Conservation (phyloP, 768 basidiomycete genomes). For the Boletales sp. region DNA sequence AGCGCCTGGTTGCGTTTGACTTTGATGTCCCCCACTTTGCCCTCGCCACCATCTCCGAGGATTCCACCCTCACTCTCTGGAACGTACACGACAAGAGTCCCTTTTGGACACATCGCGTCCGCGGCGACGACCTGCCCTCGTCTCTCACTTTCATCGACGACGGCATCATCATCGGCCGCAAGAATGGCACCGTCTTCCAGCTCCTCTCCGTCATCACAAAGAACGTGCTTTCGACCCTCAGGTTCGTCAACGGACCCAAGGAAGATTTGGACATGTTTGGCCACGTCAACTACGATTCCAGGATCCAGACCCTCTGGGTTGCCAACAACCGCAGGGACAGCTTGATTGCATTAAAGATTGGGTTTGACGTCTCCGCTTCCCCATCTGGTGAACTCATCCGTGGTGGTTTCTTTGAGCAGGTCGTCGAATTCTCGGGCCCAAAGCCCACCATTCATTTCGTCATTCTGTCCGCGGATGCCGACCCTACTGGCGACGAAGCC, state of each 20-base stretch:
- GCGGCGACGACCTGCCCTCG: conserved; percentile 77
- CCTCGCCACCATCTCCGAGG: conserved; percentile 77
- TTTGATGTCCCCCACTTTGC: conserved; percentile 77
- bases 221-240: conserved; percentile 71
- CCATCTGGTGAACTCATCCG: conserved; percentile 59
- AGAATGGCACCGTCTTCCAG: conserved; percentile 82
- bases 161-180: conserved; percentile 81
- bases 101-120: conserved; percentile 72
- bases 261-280: conserved; percentile 88
- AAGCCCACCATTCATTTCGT: conserved; percentile 89
- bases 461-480: conserved; percentile 80
- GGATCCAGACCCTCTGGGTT: conserved; percentile 85
- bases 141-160: conserved; percentile 83
- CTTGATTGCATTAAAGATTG: conserved; percentile 75
- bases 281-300: conserved; percentile 78
- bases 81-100: conserved; percentile 73
- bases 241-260: conserved; percentile 63
- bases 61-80: conserved; percentile 81
- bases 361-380: conserved; percentile 56
- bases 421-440: conserved; percentile 78
- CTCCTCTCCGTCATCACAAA: conserved; percentile 73
- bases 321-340: conserved; percentile 84
- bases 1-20: conserved; percentile 83
- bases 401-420: conserved; percentile 72
- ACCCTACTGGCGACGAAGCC: conserved; percentile 78